Conservation (phyloP, 441 rosid genomes). For the Populus hybrid region DNA sequence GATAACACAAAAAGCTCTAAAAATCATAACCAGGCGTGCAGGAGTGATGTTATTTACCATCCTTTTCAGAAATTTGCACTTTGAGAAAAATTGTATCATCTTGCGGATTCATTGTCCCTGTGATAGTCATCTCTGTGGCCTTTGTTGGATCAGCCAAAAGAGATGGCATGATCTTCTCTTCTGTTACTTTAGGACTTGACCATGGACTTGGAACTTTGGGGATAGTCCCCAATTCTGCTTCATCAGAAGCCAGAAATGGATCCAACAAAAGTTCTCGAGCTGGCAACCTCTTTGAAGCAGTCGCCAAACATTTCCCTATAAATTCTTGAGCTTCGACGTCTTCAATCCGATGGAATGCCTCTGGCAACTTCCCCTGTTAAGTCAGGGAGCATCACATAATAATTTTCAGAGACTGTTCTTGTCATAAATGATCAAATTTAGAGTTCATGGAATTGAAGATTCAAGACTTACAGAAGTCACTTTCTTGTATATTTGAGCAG, state of each 20-base stretch:
- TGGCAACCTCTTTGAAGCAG: slow-evolving; percentile 64
- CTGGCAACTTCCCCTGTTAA: slow-evolving; percentile 78
- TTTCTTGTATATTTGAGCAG: slow-evolving; percentile 81
- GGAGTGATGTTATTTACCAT: slow-evolving; percentile 38
- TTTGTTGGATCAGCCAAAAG: slow-evolving; percentile 38
- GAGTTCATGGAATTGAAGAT: background rate
- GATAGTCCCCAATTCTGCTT: slow-evolving; percentile 24
- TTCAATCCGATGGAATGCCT: slow-evolving; percentile 64
- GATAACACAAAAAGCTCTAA: background rate
- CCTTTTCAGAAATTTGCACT: slow-evolving; percentile 70
- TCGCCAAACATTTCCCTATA: slow-evolving; percentile 71
- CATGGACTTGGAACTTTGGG: slow-evolving; percentile 31
- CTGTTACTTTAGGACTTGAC: slow-evolving; percentile 25
- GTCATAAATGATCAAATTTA: background rate
- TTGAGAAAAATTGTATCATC: slow-evolving; percentile 75
- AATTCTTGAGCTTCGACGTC: slow-evolving; percentile 59
- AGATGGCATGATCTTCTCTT: slow-evolving; percentile 29
- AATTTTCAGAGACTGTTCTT: background rate
- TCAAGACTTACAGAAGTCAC: slow-evolving; percentile 52
- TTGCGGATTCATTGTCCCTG: slow-evolving; percentile 71
- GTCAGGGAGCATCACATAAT: background rate
- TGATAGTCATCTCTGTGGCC: slow-evolving; percentile 72
- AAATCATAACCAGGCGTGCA: background rate
- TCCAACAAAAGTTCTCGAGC: slow-evolving; percentile 67
- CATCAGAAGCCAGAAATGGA: slow-evolving; percentile 59